phyloP scores from a whole-genome alignment of 208 protist genomes.

The Leishmania lainsoni region DNA sequence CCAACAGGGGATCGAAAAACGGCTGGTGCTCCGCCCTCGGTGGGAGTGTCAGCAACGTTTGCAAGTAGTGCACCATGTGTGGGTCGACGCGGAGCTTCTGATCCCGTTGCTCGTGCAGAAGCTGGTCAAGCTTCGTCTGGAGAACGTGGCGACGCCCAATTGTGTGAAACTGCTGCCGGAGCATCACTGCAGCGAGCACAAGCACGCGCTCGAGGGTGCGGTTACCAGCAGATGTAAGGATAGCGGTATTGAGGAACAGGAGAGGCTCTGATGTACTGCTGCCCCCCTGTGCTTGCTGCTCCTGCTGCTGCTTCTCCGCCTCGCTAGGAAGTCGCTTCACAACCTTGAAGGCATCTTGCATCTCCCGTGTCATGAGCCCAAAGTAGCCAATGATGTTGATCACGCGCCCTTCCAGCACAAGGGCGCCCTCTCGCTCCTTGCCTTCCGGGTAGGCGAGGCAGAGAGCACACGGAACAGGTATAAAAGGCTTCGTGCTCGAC shows the following conservation, averaged over 20 bases:
- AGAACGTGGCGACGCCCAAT: constrained; percentile 40
- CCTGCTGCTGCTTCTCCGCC: constrained; percentile 2
- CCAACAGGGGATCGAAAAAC: constrained; percentile 33
- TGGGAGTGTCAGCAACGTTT: constrained; percentile 20
- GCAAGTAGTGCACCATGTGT: constrained; percentile 23
- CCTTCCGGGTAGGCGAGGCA: constrained; percentile 79
- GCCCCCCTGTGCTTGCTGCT: background rate
- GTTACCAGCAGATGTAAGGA: constrained; percentile 81
- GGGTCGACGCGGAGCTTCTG: constrained; percentile 13
- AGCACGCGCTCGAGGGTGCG: constrained; percentile 84
- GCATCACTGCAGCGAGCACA: constrained; percentile 75
- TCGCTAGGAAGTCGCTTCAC: constrained; percentile 36
- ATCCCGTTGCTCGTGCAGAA: constrained; percentile 13
- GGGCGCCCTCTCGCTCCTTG: constrained; percentile 70
- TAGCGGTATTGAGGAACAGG: constrained; percentile 61
- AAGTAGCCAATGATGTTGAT: constrained; percentile 89
- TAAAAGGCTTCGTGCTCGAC: constrained; percentile 25
- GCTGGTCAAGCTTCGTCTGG: constrained; percentile 20
- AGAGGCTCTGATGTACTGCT: background rate
- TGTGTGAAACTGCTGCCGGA: constrained; percentile 75
- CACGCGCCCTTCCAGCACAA: constrained; percentile 60
- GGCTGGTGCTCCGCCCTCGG: constrained; percentile 12
- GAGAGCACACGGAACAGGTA: constrained; percentile 78
- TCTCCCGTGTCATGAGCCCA: constrained; percentile 61
- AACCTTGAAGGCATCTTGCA: constrained; percentile 71